Evolutionary conservation across 306 rosid genomes (phyloP).

Genomic region (Dalbergia oliveri): DNA sequence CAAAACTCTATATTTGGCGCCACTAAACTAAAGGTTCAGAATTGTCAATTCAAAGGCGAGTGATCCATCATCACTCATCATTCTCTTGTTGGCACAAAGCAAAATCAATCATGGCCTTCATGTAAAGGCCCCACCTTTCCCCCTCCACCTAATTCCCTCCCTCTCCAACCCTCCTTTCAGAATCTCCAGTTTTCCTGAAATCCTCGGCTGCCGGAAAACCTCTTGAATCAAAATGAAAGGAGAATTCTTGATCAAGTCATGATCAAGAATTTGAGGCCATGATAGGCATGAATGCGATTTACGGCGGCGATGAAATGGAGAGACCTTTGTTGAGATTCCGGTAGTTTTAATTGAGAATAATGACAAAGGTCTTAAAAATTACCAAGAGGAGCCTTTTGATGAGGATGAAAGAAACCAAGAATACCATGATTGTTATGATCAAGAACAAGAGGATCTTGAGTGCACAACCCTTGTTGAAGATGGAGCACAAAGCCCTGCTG

Average conservation of each 20-base stretch:
- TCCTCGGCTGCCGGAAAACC: conserved; percentile 42
- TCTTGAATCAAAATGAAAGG: conserved; percentile 27
- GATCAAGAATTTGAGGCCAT: not conserved
- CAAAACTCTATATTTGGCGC: conserved; percentile 58
- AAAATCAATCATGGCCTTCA: not conserved
- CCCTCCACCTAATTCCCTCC: not conserved
- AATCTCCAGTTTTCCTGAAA: conserved; percentile 38
- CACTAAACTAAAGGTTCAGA: conserved; percentile 45
- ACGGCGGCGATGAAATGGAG: conserved; percentile 41
- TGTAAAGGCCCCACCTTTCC: not conserved
- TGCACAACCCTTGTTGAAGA: not conserved
- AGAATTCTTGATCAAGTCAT: too few relatives aligned
- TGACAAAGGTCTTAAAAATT: not conserved
- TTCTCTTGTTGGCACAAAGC: conserved; percentile 25
- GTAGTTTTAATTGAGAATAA: conserved; percentile 22
- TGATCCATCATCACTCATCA: conserved; percentile 42
- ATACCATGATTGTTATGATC: conserved; percentile 8
- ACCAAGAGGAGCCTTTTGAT: not conserved
- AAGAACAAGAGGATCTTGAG: conserved; percentile 45
- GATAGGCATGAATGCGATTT: conserved; percentile 27
- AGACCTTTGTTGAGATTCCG: conserved; percentile 17
- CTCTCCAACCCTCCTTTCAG: not conserved
- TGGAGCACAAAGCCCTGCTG: conserved; percentile 33
- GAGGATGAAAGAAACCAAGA: not conserved
- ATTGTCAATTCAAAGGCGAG: conserved; percentile 17